These are phyloP conservation scores for Ogataea zsoltii DNA, from an alignment of 805 yeast genomes.

Conservation along the genomic window DNA sequence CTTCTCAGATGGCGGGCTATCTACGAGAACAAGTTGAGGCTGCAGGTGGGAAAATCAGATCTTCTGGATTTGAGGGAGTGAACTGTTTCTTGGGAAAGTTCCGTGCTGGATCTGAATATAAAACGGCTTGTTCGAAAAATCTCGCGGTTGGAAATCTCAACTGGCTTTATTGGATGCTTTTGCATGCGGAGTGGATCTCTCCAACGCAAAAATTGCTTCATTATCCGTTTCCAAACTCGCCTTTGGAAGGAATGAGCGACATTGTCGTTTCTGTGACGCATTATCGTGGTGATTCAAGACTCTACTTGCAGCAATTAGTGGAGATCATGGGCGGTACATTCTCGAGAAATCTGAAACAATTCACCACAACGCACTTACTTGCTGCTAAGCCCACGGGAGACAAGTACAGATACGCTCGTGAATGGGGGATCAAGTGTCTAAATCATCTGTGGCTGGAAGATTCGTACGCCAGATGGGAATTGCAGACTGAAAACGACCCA, in stretches of 20 bases:
- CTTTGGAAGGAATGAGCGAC: slow-evolving; percentile 55
- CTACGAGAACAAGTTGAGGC: slow-evolving; percentile 45
- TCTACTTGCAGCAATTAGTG: slow-evolving; percentile 64
- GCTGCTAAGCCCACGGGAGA: slow-evolving; percentile 68
- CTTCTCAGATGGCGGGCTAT: slow-evolving; percentile 41
- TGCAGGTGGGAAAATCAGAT: slow-evolving; percentile 55
- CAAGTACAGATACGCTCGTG: slow-evolving; percentile 71
- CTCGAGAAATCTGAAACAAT: slow-evolving; percentile 59
- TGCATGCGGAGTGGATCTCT: slow-evolving; percentile 51
- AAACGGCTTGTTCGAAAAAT: slow-evolving; percentile 41
- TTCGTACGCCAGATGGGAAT: slow-evolving; percentile 62
- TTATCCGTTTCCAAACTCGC: slow-evolving; percentile 61
- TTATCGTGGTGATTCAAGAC: slow-evolving; percentile 82
- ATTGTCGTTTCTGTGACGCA: slow-evolving; percentile 69
- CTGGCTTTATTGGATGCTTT: slow-evolving; percentile 75
- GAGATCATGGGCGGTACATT: slow-evolving; percentile 73
- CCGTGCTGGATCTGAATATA: slow-evolving; percentile 58
- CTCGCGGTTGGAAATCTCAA: slow-evolving; percentile 61
- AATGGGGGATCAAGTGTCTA: slow-evolving; percentile 67
- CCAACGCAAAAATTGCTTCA: slow-evolving; percentile 60
- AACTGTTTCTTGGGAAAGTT: slow-evolving; percentile 63
- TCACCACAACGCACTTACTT: slow-evolving; percentile 69
- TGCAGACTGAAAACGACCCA: slow-evolving; percentile 45
- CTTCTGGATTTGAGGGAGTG: background rate
- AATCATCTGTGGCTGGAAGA: slow-evolving; percentile 92